phyloP scores from a whole-genome alignment of 2,329 filamentous ascomycete genomes.

The Zymoseptoria pseudotritici region DNA sequence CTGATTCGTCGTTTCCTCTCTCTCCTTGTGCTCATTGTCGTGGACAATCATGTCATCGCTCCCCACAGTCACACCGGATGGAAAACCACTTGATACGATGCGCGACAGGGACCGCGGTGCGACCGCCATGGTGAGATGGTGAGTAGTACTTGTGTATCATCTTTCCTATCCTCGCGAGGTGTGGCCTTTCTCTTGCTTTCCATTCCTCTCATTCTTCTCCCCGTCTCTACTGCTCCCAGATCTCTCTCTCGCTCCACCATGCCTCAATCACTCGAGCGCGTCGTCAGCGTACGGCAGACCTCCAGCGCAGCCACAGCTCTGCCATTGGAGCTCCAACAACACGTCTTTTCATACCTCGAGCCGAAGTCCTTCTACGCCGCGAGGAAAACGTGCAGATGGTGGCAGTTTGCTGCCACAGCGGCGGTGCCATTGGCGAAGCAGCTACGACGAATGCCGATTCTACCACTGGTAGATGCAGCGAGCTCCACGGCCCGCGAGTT shows the following conservation, averaged over 20 bases:
- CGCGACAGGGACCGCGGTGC: not conserved
- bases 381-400: constrained; percentile 27
- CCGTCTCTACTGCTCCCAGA: not conserved
- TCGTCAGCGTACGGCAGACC: constrained; percentile 12
- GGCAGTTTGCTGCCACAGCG: constrained; percentile 27
- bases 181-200: not conserved
- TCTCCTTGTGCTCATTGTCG: not conserved
- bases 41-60: not conserved
- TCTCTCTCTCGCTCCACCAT: constrained; percentile 1
- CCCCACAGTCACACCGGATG: not conserved
- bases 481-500: constrained; percentile 17
- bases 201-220: not conserved
- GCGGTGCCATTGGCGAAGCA: constrained; percentile 24
- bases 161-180: not conserved
- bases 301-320: constrained; percentile 20
- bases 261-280: constrained; percentile 9
- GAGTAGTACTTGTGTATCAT: not conserved
- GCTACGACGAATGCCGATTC: constrained; percentile 25
- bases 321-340: constrained; percentile 30
- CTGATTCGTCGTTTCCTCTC: not conserved
- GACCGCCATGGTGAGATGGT: not conserved
- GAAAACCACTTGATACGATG: not conserved
- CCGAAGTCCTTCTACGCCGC: constrained; percentile 26
- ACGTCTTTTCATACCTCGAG: constrained; percentile 28
- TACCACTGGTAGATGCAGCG: constrained; percentile 18